phyloP scores from a whole-genome alignment of 805 yeast genomes.

The Saturnispora besseyi region DNA sequence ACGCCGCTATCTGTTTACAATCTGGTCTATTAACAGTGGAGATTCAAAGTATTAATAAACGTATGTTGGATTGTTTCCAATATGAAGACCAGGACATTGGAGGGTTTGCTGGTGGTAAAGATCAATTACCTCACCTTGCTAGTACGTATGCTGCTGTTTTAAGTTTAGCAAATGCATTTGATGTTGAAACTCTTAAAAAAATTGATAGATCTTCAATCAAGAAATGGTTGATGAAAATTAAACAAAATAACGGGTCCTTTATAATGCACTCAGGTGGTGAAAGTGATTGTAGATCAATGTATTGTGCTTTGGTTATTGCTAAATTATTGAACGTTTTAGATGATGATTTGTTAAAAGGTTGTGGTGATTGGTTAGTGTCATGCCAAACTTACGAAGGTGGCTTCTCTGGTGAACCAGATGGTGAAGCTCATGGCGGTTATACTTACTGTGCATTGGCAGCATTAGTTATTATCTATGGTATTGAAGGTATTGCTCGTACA shows the following conservation, averaged over 20 bases:
- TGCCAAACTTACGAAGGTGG: constrained; percentile 97
- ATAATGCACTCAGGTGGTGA: constrained; percentile 74
- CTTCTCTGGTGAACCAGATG: constrained; percentile 71
- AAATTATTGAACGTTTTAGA: constrained; percentile 55
- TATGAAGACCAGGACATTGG: constrained; percentile 14
- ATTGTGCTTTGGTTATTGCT: constrained; percentile 75
- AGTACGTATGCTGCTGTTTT: constrained; percentile 71
- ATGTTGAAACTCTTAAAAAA: constrained; percentile 30
- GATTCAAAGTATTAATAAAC: not conserved
- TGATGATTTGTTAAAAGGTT: constrained; percentile 44
- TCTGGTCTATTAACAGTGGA: constrained; percentile 15
- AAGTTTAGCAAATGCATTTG: constrained; percentile 46
- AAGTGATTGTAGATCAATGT: constrained; percentile 73
- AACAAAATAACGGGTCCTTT: constrained; percentile 68
- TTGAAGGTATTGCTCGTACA: constrained; percentile 28
- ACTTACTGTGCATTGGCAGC: constrained; percentile 82
- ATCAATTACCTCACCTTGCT: constrained; percentile 79
- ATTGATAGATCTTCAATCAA: constrained; percentile 43
- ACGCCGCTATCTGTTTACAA: constrained; percentile 37
- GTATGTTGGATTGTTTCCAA: constrained; percentile 9
- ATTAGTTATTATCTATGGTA: constrained; percentile 33
- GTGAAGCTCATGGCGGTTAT: constrained; percentile 97
- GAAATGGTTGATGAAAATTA: constrained; percentile 57
- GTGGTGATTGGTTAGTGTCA: constrained; percentile 47
- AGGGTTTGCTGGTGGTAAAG: constrained; percentile 71